Base-by-base conservation (phyloP, 2,329 filamentous ascomycete species). In the Colletotrichum limetticola region DNA sequence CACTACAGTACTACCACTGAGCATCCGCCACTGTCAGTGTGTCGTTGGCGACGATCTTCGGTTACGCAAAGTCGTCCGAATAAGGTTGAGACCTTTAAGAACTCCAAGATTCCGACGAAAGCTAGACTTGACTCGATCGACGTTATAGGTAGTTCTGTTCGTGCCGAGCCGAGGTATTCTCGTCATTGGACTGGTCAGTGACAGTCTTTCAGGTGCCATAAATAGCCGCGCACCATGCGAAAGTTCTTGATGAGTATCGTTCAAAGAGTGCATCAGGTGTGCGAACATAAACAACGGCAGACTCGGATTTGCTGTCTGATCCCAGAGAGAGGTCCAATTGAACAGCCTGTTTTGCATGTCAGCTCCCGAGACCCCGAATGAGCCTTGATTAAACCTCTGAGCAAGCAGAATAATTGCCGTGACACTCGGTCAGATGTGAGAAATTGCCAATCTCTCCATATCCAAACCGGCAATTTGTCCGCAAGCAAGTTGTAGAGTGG, bases 51-150 rank as follows among this genome's bases (percentile, higher is more conserved):
- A 11, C 52, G 63, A 24, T 37, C 32, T 4, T 22, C 4, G 14
- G 52, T 24, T 30, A 46, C 46, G 30, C 49, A 60, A 32, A 66
- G 66, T 73, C 66, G 71, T 73, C 52, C 24, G 56, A 66, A 65
- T 73, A 73, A 71, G 56, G 71, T 73, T 72, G 59, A 53, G 66
- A 30, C 37, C 55, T 42, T 69, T n/a, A 11, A 24, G 4, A 55
- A 16, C 3, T n/a, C 30, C 66, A 59, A 24, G n/a, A 16, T 24
- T 42, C 22, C 26, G 42, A 46, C 49, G 12, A 24, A 46, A 46
- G 12, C 26, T 16, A 35, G 32, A 19, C 26, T 16, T 24, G 14
- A 46, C 19, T 26, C n/a, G 32, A 53, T 5, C 4, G 12, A 5
- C 24, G 5, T 19, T 9, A 14, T n/a, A 26, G 30, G 22, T 28